A percentile compares a stretch with the other conserved stretches of the same genome.
Evolutionary conservation across 176 grass and related monocot species (phyloP).

Genomic region (Musa schizocarpa): DNA sequence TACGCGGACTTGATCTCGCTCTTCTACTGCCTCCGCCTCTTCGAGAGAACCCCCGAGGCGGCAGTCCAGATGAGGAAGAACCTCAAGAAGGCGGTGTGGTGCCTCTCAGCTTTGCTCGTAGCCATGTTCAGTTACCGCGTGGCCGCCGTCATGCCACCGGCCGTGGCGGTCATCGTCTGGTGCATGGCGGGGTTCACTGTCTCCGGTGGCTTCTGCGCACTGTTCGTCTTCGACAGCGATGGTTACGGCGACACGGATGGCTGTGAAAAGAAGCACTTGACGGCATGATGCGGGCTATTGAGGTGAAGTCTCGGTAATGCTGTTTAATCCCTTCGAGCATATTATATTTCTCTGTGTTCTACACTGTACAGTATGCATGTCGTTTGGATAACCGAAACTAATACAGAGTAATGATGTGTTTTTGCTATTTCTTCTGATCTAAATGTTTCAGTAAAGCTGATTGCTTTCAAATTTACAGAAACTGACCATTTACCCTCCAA

Average conservation of each 20-base stretch:
- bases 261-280: no score
- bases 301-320: no score
- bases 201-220: slow-evolving; percentile 24
- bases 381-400: no score
- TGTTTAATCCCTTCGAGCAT: no score
- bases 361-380: no score
- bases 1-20: slow-evolving; percentile 6
- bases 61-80: neutral
- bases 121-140: slow-evolving; percentile 34
- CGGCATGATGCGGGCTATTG: no score
- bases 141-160: slow-evolving; percentile 27
- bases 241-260: neutral
- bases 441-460: no score
- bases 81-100: slow-evolving; percentile 31
- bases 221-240: slow-evolving; percentile 23
- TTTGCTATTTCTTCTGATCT: no score
- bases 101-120: slow-evolving; percentile 3
- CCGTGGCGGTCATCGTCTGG: slow-evolving; percentile 34
- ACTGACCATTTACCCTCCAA: no score
- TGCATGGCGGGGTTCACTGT: slow-evolving; percentile 27
- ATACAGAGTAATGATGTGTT: no score
- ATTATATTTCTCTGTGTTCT: no score
- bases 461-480: no score
- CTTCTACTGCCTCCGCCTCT: slow-evolving; percentile 19
- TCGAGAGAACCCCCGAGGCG: slow-evolving; percentile 2